Percentiles rank a stretch among this genome's conserved stretches.
phyloP scores from a whole-genome alignment of 495 filamentous ascomycete species.

The Glutinoglossum americanum region DNA sequence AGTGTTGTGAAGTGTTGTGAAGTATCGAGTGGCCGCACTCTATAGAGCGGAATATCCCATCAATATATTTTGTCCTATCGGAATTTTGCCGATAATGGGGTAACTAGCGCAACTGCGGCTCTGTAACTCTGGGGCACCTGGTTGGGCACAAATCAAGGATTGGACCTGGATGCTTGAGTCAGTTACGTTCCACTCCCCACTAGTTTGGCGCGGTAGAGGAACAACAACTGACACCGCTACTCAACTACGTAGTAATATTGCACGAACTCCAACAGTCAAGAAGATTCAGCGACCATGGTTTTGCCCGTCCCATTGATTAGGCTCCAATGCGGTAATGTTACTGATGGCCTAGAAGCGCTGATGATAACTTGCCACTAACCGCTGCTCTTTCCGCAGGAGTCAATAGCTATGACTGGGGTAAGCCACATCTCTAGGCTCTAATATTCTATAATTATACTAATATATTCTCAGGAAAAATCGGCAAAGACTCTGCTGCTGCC shows the following conservation, averaged over 20 bases:
- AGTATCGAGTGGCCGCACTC: neutral
- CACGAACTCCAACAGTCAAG: neutral
- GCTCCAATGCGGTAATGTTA: constrained; percentile 63
- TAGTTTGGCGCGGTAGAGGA: neutral
- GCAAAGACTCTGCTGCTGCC: constrained; percentile 50
- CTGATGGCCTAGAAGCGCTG: neutral
- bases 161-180: too few species aligned
- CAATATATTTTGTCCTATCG: neutral
- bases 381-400: constrained; percentile 33
- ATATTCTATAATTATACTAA: neutral
- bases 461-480: constrained; percentile 33
- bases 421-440: neutral
- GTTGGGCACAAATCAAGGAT: neutral
- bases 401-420: constrained; percentile 98
- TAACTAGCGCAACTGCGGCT: neutral
- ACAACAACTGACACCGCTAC: neutral
- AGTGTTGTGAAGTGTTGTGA: too few species aligned
- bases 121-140: neutral
- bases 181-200: too few species aligned
- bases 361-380: neutral
- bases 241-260: neutral
- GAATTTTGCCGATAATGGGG: neutral
- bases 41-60: neutral
- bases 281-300: neutral
- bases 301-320: constrained; percentile 70